Evolutionary conservation across 371 early-diverging fungal genomes (phyloP), one percentile per base, ranked within the genome.

Genomic region (Lichtheimia corymbifera): DNA sequence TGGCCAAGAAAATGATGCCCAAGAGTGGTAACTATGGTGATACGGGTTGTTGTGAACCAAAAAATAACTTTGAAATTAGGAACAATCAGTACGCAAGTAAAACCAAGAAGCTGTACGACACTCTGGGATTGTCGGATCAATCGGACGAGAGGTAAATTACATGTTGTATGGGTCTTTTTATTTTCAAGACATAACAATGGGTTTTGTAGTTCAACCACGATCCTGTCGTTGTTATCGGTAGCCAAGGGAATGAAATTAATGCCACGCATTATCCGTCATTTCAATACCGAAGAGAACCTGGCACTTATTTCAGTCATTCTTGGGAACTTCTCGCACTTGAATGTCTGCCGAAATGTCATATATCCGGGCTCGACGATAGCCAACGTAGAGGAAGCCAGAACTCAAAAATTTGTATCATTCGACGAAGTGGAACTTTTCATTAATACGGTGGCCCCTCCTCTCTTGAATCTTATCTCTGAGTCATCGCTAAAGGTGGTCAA

Each of bases 161-260:
- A 11, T 35, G 7, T 35, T 35, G 35, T 11, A 35, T 9, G 2
- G 11, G 35, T 6, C 9, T 6, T 35, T 35, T 2, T 9, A 9
- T 35, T 5, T 9, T 11, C 35, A 35, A 11, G 9, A 9, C 5
- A 35, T 35, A 35, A 35, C 35, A 6, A 2, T 35, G 9, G 9
- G 35, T 35, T 5, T 6, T 35, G 35, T 35, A 35, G 35, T 35
- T 35, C 35, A 35, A 35, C 35, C 2, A 35, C 35, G 11, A 9
- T 35, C 2, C 35, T 35, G 9, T 35, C 35, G 9, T 73, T 91
- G 49, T 76, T 93, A 64, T 86, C 90, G 11, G 84, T 86, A 51
- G 71, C 86, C 47, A 97, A 97, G 76, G 97, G 97, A 45, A 93
- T 92, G 64, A 88, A 89, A 58, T 73, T 93, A 18, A 77, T 95